Conservation (phyloP, 768 basidiomycete species). For the Auricularia heimuer region DNA sequence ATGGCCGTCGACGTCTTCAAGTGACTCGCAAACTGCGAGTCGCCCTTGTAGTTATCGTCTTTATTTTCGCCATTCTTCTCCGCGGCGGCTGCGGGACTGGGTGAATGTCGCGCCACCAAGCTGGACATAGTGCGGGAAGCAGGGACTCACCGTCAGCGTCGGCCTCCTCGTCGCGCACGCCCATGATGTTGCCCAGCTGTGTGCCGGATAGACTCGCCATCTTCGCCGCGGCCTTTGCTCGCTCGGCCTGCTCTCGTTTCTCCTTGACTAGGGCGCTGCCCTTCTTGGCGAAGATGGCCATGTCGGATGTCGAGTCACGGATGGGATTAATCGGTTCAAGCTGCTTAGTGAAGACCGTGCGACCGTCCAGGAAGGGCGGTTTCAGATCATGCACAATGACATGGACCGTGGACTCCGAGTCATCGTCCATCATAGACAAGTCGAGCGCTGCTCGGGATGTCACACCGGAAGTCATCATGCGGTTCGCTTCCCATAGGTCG, state of each 20-base stretch:
- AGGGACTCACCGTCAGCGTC: constrained; percentile 73
- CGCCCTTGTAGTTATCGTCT: constrained; percentile 72
- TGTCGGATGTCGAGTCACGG: constrained; percentile 83
- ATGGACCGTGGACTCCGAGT: constrained; percentile 91
- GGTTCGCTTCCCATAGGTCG: constrained; percentile 97
- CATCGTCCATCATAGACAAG: constrained; percentile 84
- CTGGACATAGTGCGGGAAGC: neutral
- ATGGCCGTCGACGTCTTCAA: constrained; percentile 70
- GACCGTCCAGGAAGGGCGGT: constrained; percentile 95
- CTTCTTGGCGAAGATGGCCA: constrained; percentile 94
- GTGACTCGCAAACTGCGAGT: constrained; percentile 96
- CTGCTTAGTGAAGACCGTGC: constrained; percentile 92
- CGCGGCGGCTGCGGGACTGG: constrained; percentile 49
- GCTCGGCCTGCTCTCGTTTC: constrained; percentile 91
- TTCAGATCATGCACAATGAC: constrained; percentile 96
- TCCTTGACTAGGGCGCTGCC: constrained; percentile 92
- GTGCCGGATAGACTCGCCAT: constrained; percentile 88
- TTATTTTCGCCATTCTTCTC: constrained; percentile 37
- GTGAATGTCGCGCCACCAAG: constrained; percentile 51
- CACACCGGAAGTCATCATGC: constrained; percentile 93
- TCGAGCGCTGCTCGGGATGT: constrained; percentile 81
- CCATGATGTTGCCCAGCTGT: constrained; percentile 93
- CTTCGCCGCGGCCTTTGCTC: constrained; percentile 94
- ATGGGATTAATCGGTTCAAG: constrained; percentile 97
- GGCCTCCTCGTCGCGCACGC: constrained; percentile 89